Percentiles rank a stretch among this genome's conserved stretches.
phyloP scores from a whole-genome alignment of 2,329 filamentous ascomycete species.

The Aureobasidium subglaciale region DNA sequence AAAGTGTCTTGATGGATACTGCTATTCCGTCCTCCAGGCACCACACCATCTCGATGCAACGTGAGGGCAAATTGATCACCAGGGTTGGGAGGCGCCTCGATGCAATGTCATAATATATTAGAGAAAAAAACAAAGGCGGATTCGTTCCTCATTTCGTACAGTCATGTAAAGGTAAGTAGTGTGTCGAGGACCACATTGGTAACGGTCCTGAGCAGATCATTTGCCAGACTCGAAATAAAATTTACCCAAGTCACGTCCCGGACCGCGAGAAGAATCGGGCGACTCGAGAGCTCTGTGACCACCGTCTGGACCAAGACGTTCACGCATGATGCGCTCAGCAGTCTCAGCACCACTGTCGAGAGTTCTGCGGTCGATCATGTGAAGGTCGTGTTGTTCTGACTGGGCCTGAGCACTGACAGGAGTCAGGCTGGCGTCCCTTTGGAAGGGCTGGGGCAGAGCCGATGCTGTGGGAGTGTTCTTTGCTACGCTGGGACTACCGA shows the following conservation, averaged over 20 bases:
- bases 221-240: slow-evolving; percentile 51
- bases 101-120: not conserved
- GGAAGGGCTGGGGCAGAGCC: slow-evolving; percentile 25
- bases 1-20: too few relatives aligned
- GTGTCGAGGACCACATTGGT: not conserved
- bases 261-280: slow-evolving; percentile 29
- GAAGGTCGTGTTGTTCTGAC: slow-evolving; percentile 33
- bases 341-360: slow-evolving; percentile 39
- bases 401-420: slow-evolving; percentile 23
- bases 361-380: slow-evolving; percentile 38
- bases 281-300: slow-evolving; percentile 36
- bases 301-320: slow-evolving; percentile 42
- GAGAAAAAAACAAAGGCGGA: not conserved
- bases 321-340: slow-evolving; percentile 58
- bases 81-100: not conserved
- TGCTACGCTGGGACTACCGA: slow-evolving; percentile 61
- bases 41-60: too few relatives aligned
- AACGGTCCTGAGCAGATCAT: not conserved
- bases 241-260: slow-evolving; percentile 41
- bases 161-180: not conserved
- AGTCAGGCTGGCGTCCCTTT: slow-evolving; percentile 26
- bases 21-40: too few relatives aligned
- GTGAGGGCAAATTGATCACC: too few relatives aligned
- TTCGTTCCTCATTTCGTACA: not conserved
- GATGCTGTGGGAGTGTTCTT: slow-evolving; percentile 30